Base-by-base conservation (phyloP, 2,329 filamentous ascomycete genomes). In the Alternaria solani region DNA sequence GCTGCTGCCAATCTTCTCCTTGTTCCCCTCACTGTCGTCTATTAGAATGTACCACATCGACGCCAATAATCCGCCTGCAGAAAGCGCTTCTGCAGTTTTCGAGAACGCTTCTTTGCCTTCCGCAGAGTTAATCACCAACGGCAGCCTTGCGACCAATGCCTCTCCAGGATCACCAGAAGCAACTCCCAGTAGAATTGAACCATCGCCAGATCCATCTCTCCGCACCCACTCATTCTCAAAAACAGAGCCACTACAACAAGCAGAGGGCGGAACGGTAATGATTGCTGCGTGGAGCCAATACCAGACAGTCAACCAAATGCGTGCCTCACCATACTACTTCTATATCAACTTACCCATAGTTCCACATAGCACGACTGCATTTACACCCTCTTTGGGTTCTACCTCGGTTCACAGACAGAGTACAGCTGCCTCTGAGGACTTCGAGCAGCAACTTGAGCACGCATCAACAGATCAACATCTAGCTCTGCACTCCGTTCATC, bases 31-130 rank as follows among this genome's bases (percentile, higher is more conserved):
- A n/a, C 6, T 8, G 5, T 12, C 8, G 5, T 12, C 16, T 3
- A 43, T 41, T 18, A 43, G 2, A 26, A 53, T 53, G 51, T 53
- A 53, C 14, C 51, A 53, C 14, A 43, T 53, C 26, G 26, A 39
- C 39, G 39, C 23, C 26, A 43, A 53, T 18, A 32, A 26, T 8
- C 51, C 51, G 25, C 36, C 49, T 8, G 34, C n/a, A 30, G 23
- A 12, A 23, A 30, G 25, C 7, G 32, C 20, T n/a, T 20, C 12
- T 2, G 38, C 26, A 53, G 39, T 18, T 7, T 9, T 8, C 18
- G 18, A 12, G 8, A 53, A 26, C 26, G 12, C 26, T 30, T 18
- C 28, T 1, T 43, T 53, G 11, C 38, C 39, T 42, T 32, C 36
- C 12, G 51, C 51, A 12, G 51, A 18, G 16, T 26, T 53, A 5